Evolutionary conservation across 1,284 basidiomycete genomes (phyloP).

Genomic region (Tilletia setariae): DNA sequence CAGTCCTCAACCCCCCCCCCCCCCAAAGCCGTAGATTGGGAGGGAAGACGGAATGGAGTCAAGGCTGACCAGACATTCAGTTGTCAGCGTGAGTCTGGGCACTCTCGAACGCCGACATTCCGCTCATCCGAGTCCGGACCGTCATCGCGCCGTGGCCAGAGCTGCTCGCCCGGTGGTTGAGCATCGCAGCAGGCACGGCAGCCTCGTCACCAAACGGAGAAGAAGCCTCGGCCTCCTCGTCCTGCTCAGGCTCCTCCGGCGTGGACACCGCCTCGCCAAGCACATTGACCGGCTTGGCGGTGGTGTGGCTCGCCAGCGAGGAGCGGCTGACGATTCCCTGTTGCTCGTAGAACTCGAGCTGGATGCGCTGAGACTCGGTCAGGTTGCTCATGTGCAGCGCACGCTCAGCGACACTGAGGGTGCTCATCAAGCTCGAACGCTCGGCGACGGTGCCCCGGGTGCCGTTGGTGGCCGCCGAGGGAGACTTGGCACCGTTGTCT

Average conservation of each 20-base stretch:
- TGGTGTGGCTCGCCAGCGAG: neutral
- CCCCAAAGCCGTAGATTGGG: too few relatives aligned
- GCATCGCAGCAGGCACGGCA: neutral
- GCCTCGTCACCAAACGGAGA: constrained; percentile 15
- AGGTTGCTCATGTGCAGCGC: constrained; percentile 14
- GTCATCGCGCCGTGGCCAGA: neutral
- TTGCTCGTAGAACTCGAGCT: constrained; percentile 36
- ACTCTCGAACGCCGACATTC: neutral
- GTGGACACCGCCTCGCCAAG: neutral
- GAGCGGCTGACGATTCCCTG: constrained; percentile 19
- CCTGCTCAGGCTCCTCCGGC: neutral
- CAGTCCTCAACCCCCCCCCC: too few relatives aligned
- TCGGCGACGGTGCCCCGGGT: constrained; percentile 12
- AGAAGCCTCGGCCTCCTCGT: neutral
- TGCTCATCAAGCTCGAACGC: constrained; percentile 15
- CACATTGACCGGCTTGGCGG: neutral
- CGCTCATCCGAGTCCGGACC: neutral
- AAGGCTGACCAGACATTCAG: too few relatives aligned
- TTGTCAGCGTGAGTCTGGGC: neutral
- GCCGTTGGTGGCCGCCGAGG: neutral
- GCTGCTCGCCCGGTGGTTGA: neutral
- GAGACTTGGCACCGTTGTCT: neutral
- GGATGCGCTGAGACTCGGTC: constrained; percentile 41
- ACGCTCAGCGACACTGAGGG: constrained; percentile 4
- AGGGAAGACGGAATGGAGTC: too few relatives aligned